Evolutionary conservation across 805 yeast genomes (phyloP).

Genomic region (Metschnikowia vanudenii): DNA sequence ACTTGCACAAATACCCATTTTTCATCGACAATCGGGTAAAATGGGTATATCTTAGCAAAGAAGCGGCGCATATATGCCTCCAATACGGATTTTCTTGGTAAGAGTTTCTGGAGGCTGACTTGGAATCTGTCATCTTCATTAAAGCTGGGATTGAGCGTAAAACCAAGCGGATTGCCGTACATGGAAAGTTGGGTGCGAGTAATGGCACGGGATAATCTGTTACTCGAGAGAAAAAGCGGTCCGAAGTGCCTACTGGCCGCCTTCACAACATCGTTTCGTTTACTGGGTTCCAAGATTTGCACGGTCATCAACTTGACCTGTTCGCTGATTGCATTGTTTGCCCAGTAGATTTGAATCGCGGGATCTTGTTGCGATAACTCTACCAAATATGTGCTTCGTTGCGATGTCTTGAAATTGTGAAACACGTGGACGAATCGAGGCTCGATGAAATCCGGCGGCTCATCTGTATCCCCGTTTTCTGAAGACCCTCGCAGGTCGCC

Average conservation of each 20-base stretch:
- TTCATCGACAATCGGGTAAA: slow-evolving; percentile 19
- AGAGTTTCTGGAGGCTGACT: slow-evolving; percentile 9
- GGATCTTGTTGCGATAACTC: slow-evolving; percentile 23
- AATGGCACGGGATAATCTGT: slow-evolving; percentile 7
- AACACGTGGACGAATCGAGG: slow-evolving; percentile 2
- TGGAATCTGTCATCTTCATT: slow-evolving; percentile 11
- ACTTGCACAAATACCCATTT: slow-evolving; percentile 10
- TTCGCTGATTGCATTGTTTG: slow-evolving; percentile 9
- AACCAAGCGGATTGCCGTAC: slow-evolving; percentile 17
- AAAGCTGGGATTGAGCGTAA: slow-evolving; percentile 7
- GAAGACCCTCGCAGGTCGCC: background rate
- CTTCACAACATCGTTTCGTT: slow-evolving; percentile 10
- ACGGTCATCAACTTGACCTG: slow-evolving; percentile 14
- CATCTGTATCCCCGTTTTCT: background rate
- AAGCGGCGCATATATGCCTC: slow-evolving; percentile 15
- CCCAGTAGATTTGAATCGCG: slow-evolving; percentile 20
- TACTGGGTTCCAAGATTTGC: slow-evolving; percentile 6
- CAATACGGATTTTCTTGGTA: slow-evolving; percentile 14
- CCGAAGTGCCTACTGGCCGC: slow-evolving; percentile 12
- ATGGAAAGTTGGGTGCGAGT: slow-evolving; percentile 12
- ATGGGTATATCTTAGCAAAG: slow-evolving; percentile 18
- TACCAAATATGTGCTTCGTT: slow-evolving; percentile 15
- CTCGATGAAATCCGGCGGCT: slow-evolving; percentile 7
- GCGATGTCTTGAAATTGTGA: slow-evolving; percentile 10
- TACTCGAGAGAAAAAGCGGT: slow-evolving; percentile 8